Percentiles rank a stretch among this genome's conserved stretches.
Conservation (phyloP, 2,329 filamentous ascomycete genomes). For the Stagonosporopsis cucurbitacearum region DNA sequence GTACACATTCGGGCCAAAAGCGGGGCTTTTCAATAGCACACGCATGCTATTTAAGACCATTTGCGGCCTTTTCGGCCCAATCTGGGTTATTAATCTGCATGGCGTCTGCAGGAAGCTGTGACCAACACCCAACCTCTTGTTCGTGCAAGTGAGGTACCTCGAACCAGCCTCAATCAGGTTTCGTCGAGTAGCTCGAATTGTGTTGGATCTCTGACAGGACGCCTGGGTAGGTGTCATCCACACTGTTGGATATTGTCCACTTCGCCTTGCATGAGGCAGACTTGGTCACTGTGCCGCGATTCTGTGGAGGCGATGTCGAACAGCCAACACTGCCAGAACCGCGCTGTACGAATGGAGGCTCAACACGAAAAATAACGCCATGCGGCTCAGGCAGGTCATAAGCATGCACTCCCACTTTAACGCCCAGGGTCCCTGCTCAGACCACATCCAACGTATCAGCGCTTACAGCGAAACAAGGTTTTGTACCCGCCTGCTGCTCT, state of each 20-base stretch:
- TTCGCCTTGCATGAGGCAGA: constrained; percentile 24
- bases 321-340: constrained; percentile 22
- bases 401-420: constrained; percentile 28
- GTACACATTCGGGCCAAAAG: constrained; percentile 37
- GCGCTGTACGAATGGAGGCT: constrained; percentile 38
- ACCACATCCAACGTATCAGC: constrained; percentile 39
- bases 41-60: constrained; percentile 36
- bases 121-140: constrained; percentile 26
- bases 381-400: constrained; percentile 39
- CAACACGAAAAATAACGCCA: constrained; percentile 35
- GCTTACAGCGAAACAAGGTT: constrained; percentile 36
- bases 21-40: constrained; percentile 37
- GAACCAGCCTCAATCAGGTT: constrained; percentile 21
- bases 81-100: constrained; percentile 35
- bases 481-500: constrained; percentile 28
- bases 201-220: constrained; percentile 5
- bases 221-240: not conserved
- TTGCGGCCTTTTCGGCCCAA: constrained; percentile 35
- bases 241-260: not conserved
- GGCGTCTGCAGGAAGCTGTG: constrained; percentile 30
- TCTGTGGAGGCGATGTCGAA: constrained; percentile 28
- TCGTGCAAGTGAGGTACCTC: constrained; percentile 18
- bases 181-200: constrained; percentile 2
- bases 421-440: constrained; percentile 28
- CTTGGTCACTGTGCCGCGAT: constrained; percentile 14